phyloP scores from a whole-genome alignment of 306 rosid species.

The Malus fusca region DNA sequence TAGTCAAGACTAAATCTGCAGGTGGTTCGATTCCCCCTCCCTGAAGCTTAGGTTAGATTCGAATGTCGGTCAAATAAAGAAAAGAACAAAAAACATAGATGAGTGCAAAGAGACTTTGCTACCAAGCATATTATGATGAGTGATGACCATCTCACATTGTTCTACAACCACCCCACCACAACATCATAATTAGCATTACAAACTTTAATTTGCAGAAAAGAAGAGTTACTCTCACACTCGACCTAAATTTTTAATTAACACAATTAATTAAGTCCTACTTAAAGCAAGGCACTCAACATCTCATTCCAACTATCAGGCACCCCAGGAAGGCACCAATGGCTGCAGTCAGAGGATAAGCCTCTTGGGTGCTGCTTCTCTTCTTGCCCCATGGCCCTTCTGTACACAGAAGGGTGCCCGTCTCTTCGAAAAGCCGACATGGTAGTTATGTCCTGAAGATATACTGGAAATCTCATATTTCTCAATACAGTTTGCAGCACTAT shows the following conservation, averaged over 20 bases:
- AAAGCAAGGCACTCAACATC: constrained; percentile 68
- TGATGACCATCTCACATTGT: constrained; percentile 12
- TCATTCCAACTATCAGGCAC: constrained; percentile 97
- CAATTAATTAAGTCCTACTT: constrained; percentile 10
- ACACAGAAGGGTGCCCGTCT: constrained; percentile 93
- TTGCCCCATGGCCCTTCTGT: constrained; percentile 46
- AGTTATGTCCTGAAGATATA: constrained; percentile 78
- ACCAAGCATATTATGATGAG: constrained; percentile 6
- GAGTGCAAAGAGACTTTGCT: background rate
- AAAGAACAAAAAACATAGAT: background rate
- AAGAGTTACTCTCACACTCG: constrained; percentile 21
- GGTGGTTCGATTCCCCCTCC: background rate
- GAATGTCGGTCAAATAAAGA: background rate
- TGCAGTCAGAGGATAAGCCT: constrained; percentile 79
- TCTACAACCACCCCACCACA: background rate
- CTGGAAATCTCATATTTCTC: constrained; percentile 82
- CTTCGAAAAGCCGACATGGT: constrained; percentile 72
- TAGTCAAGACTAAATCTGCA: no score
- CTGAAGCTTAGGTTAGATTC: background rate
- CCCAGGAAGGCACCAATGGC: constrained; percentile 99
- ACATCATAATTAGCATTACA: background rate
- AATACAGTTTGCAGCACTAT: constrained; percentile 63
- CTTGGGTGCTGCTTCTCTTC: constrained; percentile 51
- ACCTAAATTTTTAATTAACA: constrained; percentile 10
- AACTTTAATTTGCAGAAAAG: background rate